These are phyloP conservation scores for Neoboletus subvelutipes DNA, from an alignment of 768 basidiomycete genomes.

Conservation along the genomic window DNA sequence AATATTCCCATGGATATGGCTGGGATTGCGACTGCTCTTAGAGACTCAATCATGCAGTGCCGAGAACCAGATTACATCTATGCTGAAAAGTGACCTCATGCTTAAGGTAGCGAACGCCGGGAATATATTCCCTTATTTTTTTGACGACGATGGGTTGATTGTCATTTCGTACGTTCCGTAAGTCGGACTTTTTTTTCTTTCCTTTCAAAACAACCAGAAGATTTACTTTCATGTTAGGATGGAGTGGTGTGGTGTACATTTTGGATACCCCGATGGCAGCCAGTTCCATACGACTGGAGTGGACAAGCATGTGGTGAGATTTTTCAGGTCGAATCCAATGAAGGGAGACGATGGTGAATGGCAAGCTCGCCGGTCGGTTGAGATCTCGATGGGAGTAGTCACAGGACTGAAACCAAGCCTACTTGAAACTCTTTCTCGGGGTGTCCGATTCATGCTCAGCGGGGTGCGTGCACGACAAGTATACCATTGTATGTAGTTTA, in stretches of 20 bases:
- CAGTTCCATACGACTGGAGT: conserved; percentile 9
- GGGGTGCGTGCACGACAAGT: background rate
- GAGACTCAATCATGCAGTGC: conserved; percentile 10
- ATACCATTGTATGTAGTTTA: no score
- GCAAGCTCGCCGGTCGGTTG: conserved; percentile 7
- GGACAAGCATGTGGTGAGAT: conserved; percentile 5
- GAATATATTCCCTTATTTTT: conserved; percentile 2
- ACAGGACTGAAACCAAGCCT: conserved; percentile 14
- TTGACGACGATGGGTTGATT: conserved; percentile 2
- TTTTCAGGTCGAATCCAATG: conserved; percentile 17
- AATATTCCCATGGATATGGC: conserved; percentile 15
- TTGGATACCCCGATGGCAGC: conserved; percentile 13
- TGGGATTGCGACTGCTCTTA: conserved; percentile 17
- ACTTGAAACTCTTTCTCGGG: conserved; percentile 8
- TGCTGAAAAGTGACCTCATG: conserved; percentile 11
- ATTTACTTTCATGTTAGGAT: conserved; percentile 2
- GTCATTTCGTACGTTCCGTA: conserved; percentile 20
- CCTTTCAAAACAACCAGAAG: background rate
- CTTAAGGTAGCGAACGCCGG: conserved; percentile 13
- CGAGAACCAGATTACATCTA: conserved; percentile 14
- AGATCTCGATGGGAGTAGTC: conserved; percentile 21
- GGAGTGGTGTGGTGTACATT: conserved; percentile 17
- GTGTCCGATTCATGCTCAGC: conserved; percentile 4
- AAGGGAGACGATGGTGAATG: conserved; percentile 14
- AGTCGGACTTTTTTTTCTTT: background rate